phyloP scores from a whole-genome alignment of 2,329 filamentous ascomycete species.

The Talaromyces sp. region DNA sequence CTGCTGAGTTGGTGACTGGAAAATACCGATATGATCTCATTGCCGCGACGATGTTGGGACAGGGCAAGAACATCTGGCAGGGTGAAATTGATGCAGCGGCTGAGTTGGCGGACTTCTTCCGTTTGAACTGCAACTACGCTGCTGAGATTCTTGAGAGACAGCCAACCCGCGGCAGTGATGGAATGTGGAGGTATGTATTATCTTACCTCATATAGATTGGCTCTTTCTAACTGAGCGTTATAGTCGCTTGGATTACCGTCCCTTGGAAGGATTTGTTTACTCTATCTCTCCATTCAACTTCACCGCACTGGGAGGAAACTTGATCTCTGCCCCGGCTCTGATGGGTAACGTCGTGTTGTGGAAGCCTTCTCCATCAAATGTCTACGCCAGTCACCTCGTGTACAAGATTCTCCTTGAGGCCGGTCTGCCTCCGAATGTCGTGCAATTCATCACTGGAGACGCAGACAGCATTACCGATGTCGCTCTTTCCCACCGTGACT shows the following conservation, averaged over 20 bases:
- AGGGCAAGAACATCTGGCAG: constrained; percentile 97
- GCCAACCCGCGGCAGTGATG: constrained; percentile 76
- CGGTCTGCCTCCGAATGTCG: constrained; percentile 81
- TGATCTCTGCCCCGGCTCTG: constrained; percentile 78
- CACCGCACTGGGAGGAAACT: constrained; percentile 87
- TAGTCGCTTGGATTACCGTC: constrained; percentile 77
- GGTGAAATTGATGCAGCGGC: constrained; percentile 93
- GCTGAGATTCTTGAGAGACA: constrained; percentile 85
- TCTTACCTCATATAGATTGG: neutral
- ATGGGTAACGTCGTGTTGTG: constrained; percentile 95
- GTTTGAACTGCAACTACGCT: constrained; percentile 67
- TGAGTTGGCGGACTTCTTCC: constrained; percentile 85
- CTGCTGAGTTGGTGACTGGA: constrained; percentile 79
- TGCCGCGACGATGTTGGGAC: constrained; percentile 90
- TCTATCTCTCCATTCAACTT: constrained; percentile 96
- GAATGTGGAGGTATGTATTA: constrained; percentile 74
- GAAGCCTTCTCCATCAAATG: constrained; percentile 88
- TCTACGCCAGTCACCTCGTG: constrained; percentile 83
- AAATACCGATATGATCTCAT: constrained; percentile 96
- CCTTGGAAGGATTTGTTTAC: constrained; percentile 92
- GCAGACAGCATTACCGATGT: constrained; percentile 78
- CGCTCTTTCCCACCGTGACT: constrained; percentile 74
- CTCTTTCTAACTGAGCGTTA: neutral
- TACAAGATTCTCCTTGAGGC: constrained; percentile 92
- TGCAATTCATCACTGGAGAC: constrained; percentile 90